phyloP scores from a whole-genome alignment of 495 filamentous ascomycete genomes.

The Filosporella fistucella region DNA sequence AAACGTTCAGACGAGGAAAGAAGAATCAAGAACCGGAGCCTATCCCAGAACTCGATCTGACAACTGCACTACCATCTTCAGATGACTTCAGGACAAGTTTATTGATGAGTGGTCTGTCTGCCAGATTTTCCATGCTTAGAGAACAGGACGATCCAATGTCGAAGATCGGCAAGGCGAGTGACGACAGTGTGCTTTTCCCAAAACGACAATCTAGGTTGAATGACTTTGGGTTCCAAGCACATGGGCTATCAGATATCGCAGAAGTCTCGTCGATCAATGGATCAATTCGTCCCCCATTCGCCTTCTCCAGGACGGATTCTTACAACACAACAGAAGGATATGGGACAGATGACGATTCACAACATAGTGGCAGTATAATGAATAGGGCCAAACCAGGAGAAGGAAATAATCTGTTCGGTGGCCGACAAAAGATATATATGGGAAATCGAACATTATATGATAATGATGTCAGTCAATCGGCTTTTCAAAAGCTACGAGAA shows the following conservation, averaged over 20 bases:
- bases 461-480: slow-evolving; percentile 73
- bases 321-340: slow-evolving; percentile 34
- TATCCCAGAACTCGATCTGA: slow-evolving; percentile 66
- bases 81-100: slow-evolving; percentile 97
- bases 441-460: slow-evolving; percentile 74
- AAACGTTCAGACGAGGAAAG: slow-evolving; percentile 53
- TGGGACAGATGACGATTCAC: slow-evolving; percentile 62
- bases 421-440: slow-evolving; percentile 92
- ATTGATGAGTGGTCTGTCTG: slow-evolving; percentile 90
- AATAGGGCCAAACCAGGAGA: slow-evolving; percentile 77
- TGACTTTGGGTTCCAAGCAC: slow-evolving; percentile 38
- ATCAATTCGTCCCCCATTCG: slow-evolving; percentile 55
- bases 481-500: slow-evolving; percentile 70
- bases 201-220: slow-evolving; percentile 72
- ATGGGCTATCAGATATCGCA: slow-evolving; percentile 75
- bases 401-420: slow-evolving; percentile 92
- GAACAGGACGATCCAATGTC: slow-evolving; percentile 89
- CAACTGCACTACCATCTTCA: slow-evolving; percentile 67
- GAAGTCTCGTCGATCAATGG: slow-evolving; percentile 79
- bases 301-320: slow-evolving; percentile 16
- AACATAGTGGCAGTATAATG: slow-evolving; percentile 65
- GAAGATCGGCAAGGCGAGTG: slow-evolving; percentile 86
- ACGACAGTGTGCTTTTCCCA: slow-evolving; percentile 85
- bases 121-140: slow-evolving; percentile 92
- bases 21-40: slow-evolving; percentile 49